A percentile compares a stretch with the other conserved stretches of the same genome.
Conservation (phyloP, 2,329 filamentous ascomycete species). For the Hawksworthiomyces lignivorus region DNA sequence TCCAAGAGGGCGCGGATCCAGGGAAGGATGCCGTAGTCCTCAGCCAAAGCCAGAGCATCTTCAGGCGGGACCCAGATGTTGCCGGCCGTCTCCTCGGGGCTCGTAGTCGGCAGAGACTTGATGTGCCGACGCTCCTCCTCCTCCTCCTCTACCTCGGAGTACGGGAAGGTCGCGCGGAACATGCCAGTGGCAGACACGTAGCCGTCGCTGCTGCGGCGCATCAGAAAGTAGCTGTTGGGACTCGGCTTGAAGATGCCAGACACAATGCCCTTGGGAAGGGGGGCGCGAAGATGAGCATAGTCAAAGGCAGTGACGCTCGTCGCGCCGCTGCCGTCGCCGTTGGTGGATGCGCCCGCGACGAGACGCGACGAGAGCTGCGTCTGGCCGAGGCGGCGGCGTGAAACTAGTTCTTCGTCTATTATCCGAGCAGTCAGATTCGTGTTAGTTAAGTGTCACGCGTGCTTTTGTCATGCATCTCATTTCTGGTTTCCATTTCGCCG, state of each 20-base stretch:
- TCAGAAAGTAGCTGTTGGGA: constrained; percentile 93
- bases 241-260: constrained; percentile 88
- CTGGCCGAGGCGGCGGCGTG: constrained; percentile 82
- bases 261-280: constrained; percentile 80
- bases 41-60: constrained; percentile 70
- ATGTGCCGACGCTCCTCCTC: constrained; percentile 73
- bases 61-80: constrained; percentile 92
- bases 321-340: constrained; percentile 61
- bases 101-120: constrained; percentile 74
- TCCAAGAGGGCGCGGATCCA: constrained; percentile 95
- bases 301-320: constrained; percentile 74
- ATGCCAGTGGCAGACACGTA: constrained; percentile 82
- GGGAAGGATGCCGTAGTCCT: constrained; percentile 75
- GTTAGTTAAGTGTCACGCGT: too few species aligned
- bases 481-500: too few species aligned
- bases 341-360: constrained; percentile 60
- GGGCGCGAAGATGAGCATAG: constrained; percentile 90
- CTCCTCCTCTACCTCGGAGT: constrained; percentile 64
- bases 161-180: constrained; percentile 87
- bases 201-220: constrained; percentile 81
- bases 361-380: constrained; percentile 83
- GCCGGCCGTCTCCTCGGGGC: constrained; percentile 85
- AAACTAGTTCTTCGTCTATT: constrained; percentile 70
- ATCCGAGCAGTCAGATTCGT: too few species aligned
- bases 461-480: too few species aligned